Base-by-base conservation (phyloP, 116 monocot species). In the Papilionanthe hybrid region DNA sequence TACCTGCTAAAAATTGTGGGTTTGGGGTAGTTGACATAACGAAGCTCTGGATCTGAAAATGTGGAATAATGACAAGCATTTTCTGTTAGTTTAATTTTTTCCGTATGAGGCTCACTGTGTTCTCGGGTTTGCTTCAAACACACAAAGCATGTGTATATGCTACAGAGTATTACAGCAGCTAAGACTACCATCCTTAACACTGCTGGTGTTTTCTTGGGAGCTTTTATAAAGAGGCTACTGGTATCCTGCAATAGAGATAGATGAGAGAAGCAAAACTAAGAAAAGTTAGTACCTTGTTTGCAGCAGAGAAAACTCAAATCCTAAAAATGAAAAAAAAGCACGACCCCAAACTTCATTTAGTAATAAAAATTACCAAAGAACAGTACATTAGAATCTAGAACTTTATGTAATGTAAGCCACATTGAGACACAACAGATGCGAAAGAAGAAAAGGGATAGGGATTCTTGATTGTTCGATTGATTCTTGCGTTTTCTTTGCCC, bases 1-100 rank as follows among this genome's bases (percentile, higher is more conserved):
- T 84, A 87, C 92, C 87, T 89, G 57, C 78, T 87, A 67, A 82
- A 87, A 72, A 85, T 84, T 22, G 55, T 82, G 20, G 92, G 92
- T 78, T 84, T 22, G 17, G 92, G 89, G 76, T 78, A 92, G 66
- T 92, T 87, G 49, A 87, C 82, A 86, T 78, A 84, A 11, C 65
- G 80, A 32, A 78, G 77, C 78, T 84, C 79, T 20, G 81, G 78
- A 47, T 56, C 55, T 7, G 50, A 60, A 77, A 89, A 56, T 13
- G 42, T 55, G 55, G 69, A 72, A 57, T 75, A 32, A 81, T 42
- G 43, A 55, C 89, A 87, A 60, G 80, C 77, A 66, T 78, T 37
- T 12, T 84, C 79, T 27, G 75, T 49, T 80, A 75, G 68, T 9
- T 81, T 73, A 42, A 85, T 80, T 79, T 76, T 86, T 29, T 86